Base-by-base conservation (phyloP, 2,329 filamentous ascomycete species). In the Pseudopyricularia javanii region DNA sequence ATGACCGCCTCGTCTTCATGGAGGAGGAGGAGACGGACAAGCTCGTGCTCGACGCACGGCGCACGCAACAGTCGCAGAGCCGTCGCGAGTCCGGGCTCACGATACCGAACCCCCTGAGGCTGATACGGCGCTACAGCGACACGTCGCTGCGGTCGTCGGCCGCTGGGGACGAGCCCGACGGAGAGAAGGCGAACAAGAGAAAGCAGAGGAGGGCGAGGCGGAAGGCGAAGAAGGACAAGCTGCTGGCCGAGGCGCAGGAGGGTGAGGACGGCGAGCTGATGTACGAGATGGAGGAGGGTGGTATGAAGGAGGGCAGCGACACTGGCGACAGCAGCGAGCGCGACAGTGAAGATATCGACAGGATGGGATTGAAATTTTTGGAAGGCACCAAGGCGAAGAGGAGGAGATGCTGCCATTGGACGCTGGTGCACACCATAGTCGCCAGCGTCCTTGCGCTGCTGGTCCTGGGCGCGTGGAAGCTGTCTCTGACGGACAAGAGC, bases 261-360 rank as follows among this genome's bases (percentile, higher is more conserved):
- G 82, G 82, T 53, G 86, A 88, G 63, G 81, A 88, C 58, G 83
- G 85, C 35, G 80, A 83, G 65, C 72, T 94, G 61, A 88, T 95
- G 83, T 91, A 88, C 65, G 87, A 93, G 69, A 88, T 91, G 85
- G 91, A 96, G 67, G 85, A 90, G 63, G 88, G 89, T 1, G 79
- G 75, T 2, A 77, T 86, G 62, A 81, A 76, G 56, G 82, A 85
- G 49, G 83, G 84, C 52, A 86, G 78, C 63, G 74, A 72, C 6
- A 82, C 80, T 0, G 80, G 79, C 34, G 75, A 78, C 0, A 83
- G 78, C 66, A 82, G 76, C 72, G 70, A 84, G 60, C 70, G 80
- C 57, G 72, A 78, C 65, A 74, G 83, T 71, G 71, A 78, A 61
- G 70, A 83, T 65, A 61, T 80, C 64, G 70, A 82, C 67, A 65